Evolutionary conservation across 2,329 filamentous ascomycete species (phyloP), one percentile per base, ranked within the genome.

Genomic region (Coleophoma eucalyptorum): DNA sequence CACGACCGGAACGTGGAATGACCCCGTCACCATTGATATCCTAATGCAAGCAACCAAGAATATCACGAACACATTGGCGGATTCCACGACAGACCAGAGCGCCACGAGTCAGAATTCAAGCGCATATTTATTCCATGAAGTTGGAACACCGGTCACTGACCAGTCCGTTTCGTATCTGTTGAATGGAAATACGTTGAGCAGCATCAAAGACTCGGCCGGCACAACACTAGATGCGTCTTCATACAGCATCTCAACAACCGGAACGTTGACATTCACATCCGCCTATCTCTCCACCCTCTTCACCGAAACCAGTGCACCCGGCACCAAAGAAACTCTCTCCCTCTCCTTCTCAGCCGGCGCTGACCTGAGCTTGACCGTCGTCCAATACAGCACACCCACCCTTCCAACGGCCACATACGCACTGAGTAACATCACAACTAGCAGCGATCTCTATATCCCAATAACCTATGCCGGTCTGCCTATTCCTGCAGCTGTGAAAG

Each of bases 121-220:
- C 0, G 80, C 81, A 0, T 80, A 75, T 55, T 65, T 83, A 8
- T 83, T 79, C 65, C 77, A 82, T 58, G 70, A 74, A 54, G 68
- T 69, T 6, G 76, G 78, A 19, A 69, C 69, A 1, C 58, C 64
- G 0, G 68, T 80, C 0, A 58, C 61, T 0, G 72, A 71, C 31
- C 66, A 74, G 47, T 72, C 65, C 0, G 65, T 82, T 0, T 69
- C 74, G 0, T 81, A 79, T 58, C 55, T 73, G 6, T 70, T 83
- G 49, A 81, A 83, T 55, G 78, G 76, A 4, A 83, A 83, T 59
- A 72, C 69, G 0, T 62, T 83, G 4, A 58, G 61, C 5, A 69
- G 68, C 1, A 67, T 79, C 49, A 69, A 61, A 19, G 66, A 65
- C 5, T 65, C 64, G 1, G 65, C 64, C 3, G 69, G 64, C 38